Percentiles rank a stretch among this genome's conserved stretches.
phyloP scores from a whole-genome alignment of 495 filamentous ascomycete species.

The Xylaria longipes region DNA sequence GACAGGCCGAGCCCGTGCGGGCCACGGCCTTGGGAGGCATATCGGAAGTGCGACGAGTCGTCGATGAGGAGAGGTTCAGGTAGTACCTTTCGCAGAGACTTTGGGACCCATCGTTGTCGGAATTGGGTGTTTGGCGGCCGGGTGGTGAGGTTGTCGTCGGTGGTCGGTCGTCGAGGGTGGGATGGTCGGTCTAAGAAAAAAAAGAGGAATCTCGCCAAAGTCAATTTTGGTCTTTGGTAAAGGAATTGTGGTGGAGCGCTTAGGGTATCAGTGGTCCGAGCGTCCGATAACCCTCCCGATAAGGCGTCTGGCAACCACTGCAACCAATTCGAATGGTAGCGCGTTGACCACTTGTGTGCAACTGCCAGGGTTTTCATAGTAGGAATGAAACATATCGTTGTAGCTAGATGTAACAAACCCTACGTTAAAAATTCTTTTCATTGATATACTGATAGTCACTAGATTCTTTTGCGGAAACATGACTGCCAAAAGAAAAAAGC shows the following conservation, averaged over 20 bases:
- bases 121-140: constrained; percentile 37
- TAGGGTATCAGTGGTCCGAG: constrained; percentile 24
- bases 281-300: constrained; percentile 19
- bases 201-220: constrained; percentile 20
- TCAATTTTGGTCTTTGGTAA: constrained; percentile 19
- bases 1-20: constrained; percentile 40
- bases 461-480: constrained; percentile 31
- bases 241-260: constrained; percentile 26
- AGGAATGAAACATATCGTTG: too few relatives aligned
- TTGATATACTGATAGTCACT: neutral
- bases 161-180: constrained; percentile 23
- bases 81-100: constrained; percentile 69
- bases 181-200: constrained; percentile 22
- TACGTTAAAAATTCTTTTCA: neutral
- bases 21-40: constrained; percentile 25
- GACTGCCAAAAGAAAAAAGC: constrained; percentile 44
- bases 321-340: neutral
- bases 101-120: constrained; percentile 76
- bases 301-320: constrained; percentile 10
- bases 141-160: constrained; percentile 32
- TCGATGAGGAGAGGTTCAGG: constrained; percentile 36
- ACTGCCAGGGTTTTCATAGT: neutral
- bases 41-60: constrained; percentile 30
- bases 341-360: neutral
- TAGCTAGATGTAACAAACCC: too few relatives aligned